These are phyloP conservation scores for Penicillium sp. DNA, from an alignment of 2,329 filamentous ascomycete species.

Conservation along the genomic window DNA sequence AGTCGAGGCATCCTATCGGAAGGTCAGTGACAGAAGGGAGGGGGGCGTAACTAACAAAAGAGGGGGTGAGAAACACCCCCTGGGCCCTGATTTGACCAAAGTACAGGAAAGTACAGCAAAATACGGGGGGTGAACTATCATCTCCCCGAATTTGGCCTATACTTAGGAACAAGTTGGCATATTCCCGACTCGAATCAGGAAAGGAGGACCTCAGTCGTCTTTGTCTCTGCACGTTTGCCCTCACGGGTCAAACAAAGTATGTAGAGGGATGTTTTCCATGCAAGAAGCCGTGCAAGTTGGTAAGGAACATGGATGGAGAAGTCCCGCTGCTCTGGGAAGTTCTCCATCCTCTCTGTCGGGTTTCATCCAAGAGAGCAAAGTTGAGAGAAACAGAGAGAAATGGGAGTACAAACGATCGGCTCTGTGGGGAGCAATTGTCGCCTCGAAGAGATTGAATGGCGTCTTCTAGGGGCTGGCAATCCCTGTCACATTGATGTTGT, in stretches of 20 bases:
- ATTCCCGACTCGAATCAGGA: not conserved
- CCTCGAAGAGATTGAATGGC: not conserved
- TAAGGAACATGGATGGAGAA: conserved; percentile 25
- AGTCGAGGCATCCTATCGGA: conserved; percentile 25
- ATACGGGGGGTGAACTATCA: conserved; percentile 13
- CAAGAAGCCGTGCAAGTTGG: conserved; percentile 22
- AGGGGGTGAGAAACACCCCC: not conserved
- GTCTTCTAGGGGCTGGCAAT: not conserved
- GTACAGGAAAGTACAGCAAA: conserved; percentile 4
- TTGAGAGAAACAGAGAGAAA: not conserved
- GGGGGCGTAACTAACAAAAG: not conserved
- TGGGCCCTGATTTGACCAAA: conserved; percentile 1
- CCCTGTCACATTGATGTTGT: conserved; percentile 4
- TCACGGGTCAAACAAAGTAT: conserved; percentile 25
- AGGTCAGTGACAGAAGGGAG: conserved; percentile 1
- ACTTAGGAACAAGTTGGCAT: conserved; percentile 1
- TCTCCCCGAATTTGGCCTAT: conserved; percentile 18
- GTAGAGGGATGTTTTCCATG: conserved; percentile 17
- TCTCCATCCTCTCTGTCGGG: not conserved
- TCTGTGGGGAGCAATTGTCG: too few relatives aligned
- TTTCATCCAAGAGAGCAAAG: not conserved
- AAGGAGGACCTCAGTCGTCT: conserved; percentile 9
- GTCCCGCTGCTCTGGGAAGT: not conserved
- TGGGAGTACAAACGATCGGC: not conserved
- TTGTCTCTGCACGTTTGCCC: conserved; percentile 28